These are phyloP conservation scores for Aspergillus bombycis DNA, from an alignment of 2,329 filamentous ascomycete species.

Conservation along the genomic window DNA sequence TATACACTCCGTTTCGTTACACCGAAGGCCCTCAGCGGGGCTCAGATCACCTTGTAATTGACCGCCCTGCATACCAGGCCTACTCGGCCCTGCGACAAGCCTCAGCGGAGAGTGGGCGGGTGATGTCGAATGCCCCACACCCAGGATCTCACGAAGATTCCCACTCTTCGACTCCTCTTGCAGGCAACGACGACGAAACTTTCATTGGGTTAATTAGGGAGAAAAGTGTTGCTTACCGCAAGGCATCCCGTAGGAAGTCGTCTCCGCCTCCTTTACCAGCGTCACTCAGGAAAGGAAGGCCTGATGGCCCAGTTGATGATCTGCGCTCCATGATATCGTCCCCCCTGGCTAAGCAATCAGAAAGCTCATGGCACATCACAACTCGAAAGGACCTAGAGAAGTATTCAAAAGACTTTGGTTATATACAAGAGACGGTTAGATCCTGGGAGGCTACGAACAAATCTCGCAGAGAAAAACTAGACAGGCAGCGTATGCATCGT, in stretches of 20 bases:
- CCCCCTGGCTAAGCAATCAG: conserved; percentile 36
- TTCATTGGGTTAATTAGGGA: conserved; percentile 52
- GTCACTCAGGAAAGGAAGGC: conserved; percentile 35
- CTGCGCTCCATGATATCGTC: conserved; percentile 40
- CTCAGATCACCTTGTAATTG: conserved; percentile 42
- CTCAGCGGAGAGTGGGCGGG: conserved; percentile 47
- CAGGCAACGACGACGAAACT: conserved; percentile 42
- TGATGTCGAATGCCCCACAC: conserved; percentile 41
- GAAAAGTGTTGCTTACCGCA: conserved; percentile 47
- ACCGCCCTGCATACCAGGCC: conserved; percentile 49
- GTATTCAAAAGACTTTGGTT: conserved; percentile 47
- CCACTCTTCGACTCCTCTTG: conserved; percentile 22
- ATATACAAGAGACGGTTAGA: conserved; percentile 44
- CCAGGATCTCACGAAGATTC: conserved; percentile 21
- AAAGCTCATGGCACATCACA: conserved; percentile 37
- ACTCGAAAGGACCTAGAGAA: conserved; percentile 38
- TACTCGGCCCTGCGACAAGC: conserved; percentile 52
- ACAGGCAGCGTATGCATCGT: conserved; percentile 52
- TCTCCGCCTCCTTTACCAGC: conserved; percentile 35
- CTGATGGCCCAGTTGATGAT: conserved; percentile 33
- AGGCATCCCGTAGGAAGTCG: conserved; percentile 28
- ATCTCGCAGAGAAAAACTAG: conserved; percentile 48
- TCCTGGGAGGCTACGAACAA: conserved; percentile 53
- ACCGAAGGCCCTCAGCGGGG: conserved; percentile 46
- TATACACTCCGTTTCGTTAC: conserved; percentile 52